Base-by-base conservation (phyloP, 208 protist species). In the Leishmania amazonensis region DNA sequence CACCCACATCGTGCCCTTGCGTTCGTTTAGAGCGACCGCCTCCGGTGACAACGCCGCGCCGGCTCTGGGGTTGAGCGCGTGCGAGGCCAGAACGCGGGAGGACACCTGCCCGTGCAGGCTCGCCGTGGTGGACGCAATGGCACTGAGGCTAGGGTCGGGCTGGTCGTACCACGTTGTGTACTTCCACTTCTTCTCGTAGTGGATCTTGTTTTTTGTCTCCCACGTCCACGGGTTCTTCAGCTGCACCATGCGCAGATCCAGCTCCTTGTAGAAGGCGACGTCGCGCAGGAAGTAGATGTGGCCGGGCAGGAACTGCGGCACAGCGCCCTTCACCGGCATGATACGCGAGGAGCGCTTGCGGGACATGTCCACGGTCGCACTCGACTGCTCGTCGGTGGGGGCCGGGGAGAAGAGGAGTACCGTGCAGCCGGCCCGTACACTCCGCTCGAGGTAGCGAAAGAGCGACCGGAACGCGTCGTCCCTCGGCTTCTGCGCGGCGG, bases 1-100 rank as follows among this genome's bases (percentile, higher is more conserved):
- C 83, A 97, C 87, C 93, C 95, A 97, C 76, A 97, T 91, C 65
- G 87, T 87, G 11, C 89, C 92, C 35, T 89, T 85, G 24, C 75
- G 75, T 40, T 54, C 81, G 70, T 60, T 83, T 31, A n/a, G 76
- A 70, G 80, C 79, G 74, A 38, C 75, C 79, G 47, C 83, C 60
- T 47, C 85, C 40, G 76, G 40, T 57, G 71, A 85, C 83, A 80
- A 70, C 54, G 54, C 49, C 49, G 60, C 31, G 11, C 49, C 24
- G 51, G 72, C 11, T 7, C 49, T 38, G 17, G 72, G 49, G 49
- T 4, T 42, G 11, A 24, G 15, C 9, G 49, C 49, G 11, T 57
- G 72, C 17, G 72, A 53, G 13, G 47, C 49, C 49, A 35, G 8
- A 42, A 0, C 49, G 21, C n/a, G 9, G 4, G 47, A 40, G 28